phyloP scores from a whole-genome alignment of 306 rosid genomes.

The Cajanus cajan region DNA sequence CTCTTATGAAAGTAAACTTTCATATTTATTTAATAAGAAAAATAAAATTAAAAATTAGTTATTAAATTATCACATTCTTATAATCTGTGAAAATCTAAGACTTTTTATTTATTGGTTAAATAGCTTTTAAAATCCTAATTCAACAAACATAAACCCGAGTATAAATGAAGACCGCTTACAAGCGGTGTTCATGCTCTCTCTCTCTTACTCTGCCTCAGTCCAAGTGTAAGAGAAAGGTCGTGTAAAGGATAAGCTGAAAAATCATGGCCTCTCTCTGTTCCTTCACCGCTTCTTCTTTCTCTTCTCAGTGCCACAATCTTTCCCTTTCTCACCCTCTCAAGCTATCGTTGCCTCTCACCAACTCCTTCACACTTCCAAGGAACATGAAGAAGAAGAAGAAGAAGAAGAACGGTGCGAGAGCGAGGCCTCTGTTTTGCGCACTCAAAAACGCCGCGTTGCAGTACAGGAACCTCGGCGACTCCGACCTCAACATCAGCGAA shows the following conservation, averaged over 20 bases:
- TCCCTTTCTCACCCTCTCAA: constrained; percentile 11
- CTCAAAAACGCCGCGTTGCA: constrained; percentile 39
- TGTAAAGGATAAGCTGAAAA: constrained; percentile 20
- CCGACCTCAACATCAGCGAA: constrained; percentile 83
- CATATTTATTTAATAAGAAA: too few relatives aligned
- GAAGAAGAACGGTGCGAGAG: not conserved
- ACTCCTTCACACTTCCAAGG: not conserved
- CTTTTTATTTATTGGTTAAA: too few relatives aligned
- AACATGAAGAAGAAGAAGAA: not conserved
- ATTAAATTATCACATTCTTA: too few relatives aligned
- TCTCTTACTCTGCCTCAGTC: not conserved
- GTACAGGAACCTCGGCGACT: constrained; percentile 76
- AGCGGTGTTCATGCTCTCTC: too few relatives aligned
- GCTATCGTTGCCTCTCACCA: constrained; percentile 6
- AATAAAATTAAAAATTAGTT: too few relatives aligned
- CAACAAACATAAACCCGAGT: too few relatives aligned
- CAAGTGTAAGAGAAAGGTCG: not conserved
- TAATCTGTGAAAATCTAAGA: too few relatives aligned
- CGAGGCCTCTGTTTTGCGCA: constrained; percentile 34
- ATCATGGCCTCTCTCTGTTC: constrained; percentile 38
- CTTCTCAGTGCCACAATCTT: constrained; percentile 1
- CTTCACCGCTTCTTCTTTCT: constrained; percentile 18
- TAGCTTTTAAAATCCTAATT: too few relatives aligned
- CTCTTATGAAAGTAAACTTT: too few relatives aligned
- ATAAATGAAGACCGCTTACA: too few relatives aligned